These are phyloP conservation scores for Aspergillus glaucus DNA, from an alignment of 2,329 filamentous ascomycete genomes.

Conservation along the genomic window DNA sequence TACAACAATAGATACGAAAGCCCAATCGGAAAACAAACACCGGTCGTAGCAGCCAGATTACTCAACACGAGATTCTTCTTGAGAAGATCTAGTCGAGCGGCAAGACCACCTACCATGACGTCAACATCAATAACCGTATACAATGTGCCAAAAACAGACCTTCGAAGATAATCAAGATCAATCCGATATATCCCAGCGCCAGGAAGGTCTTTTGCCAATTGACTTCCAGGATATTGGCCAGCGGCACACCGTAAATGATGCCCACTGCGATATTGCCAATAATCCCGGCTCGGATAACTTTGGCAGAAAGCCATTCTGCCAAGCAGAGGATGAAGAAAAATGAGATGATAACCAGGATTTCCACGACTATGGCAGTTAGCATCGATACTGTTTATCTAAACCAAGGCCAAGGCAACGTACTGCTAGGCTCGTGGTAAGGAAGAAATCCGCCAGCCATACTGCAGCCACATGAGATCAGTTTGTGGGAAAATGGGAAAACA, in stretches of 20 bases:
- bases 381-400: neutral
- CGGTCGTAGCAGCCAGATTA: constrained; percentile 37
- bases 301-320: constrained; percentile 37
- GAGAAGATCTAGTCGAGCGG: constrained; percentile 42
- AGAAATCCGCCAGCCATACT: constrained; percentile 24
- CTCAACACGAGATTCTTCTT: constrained; percentile 41
- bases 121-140: neutral
- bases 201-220: constrained; percentile 44
- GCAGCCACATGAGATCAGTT: no score
- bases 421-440: constrained; percentile 35
- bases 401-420: constrained; percentile 19
- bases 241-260: constrained; percentile 41
- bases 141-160: constrained; percentile 12
- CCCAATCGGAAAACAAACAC: constrained; percentile 43
- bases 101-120: constrained; percentile 36
- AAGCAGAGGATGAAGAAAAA: constrained; percentile 42
- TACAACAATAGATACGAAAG: constrained; percentile 41
- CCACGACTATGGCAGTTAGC: constrained; percentile 26
- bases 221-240: constrained; percentile 39
- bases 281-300: constrained; percentile 40
- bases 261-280: constrained; percentile 45
- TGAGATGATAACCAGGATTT: constrained; percentile 38
- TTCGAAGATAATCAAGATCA: constrained; percentile 48
- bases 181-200: constrained; percentile 43
- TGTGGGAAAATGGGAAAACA: no score